Percentiles rank a stretch among this genome's conserved stretches.
These are phyloP conservation scores for Balakata baccata DNA, from an alignment of 345 rosid genomes.

Conservation along the genomic window DNA sequence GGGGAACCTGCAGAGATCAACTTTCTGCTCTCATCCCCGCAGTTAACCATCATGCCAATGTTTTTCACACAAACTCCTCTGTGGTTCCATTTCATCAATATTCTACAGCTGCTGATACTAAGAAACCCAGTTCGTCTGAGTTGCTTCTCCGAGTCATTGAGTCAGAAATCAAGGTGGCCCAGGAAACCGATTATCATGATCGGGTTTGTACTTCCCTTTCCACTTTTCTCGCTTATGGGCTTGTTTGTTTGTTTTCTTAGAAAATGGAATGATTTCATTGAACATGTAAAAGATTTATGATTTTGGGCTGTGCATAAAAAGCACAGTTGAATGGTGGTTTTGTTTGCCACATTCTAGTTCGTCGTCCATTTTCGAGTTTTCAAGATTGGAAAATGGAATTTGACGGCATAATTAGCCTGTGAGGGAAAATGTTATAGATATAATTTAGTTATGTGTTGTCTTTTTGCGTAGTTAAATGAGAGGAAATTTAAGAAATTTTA, in stretches of 20 bases:
- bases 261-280: background rate
- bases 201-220: slow-evolving; percentile 32
- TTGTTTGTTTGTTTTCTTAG: background rate
- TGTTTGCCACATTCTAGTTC: background rate
- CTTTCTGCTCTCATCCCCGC: slow-evolving; percentile 30
- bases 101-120: slow-evolving; percentile 36
- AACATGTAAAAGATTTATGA: background rate
- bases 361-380: background rate
- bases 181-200: slow-evolving; percentile 52
- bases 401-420: background rate
- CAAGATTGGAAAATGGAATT: background rate
- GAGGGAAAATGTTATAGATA: background rate
- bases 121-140: slow-evolving; percentile 42
- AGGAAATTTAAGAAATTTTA: background rate
- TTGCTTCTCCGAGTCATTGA: slow-evolving; percentile 60
- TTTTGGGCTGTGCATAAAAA: background rate
- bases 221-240: background rate
- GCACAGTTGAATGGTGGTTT: background rate
- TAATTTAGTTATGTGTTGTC: too few relatives aligned
- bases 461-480: background rate
- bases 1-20: slow-evolving; percentile 27
- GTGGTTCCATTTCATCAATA: slow-evolving; percentile 20
- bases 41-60: slow-evolving; percentile 17
- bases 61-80: slow-evolving; percentile 17
- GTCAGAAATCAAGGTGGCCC: slow-evolving; percentile 58